Evolutionary conservation across 495 filamentous ascomycete species (phyloP), one percentile per base, ranked within the genome.

Genomic region (Niebla homalea): DNA sequence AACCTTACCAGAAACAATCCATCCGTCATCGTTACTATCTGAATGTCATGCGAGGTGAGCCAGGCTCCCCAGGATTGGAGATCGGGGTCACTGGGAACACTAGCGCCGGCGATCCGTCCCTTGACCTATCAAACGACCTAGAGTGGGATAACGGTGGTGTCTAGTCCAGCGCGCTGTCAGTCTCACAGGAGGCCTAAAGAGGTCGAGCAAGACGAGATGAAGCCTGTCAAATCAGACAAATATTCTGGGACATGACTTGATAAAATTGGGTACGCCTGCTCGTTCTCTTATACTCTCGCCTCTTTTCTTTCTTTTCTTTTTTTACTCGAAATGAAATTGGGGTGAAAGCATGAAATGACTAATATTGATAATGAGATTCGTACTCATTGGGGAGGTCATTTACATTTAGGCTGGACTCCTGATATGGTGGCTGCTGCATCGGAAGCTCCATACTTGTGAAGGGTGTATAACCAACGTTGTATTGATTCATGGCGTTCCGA

Each of bases 111-210:
- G 59, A 82, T 72, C 67, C 80, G 69, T 60, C 69, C 65, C 48
- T 68, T 49, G 86, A 89, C 59, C 81, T 80, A 55, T 89, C 85
- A 66, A 84, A 86, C 16, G 83, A 81, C 55, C 88, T 84, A 58
- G 81, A 81, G 58, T 89, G 84, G 59, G 84, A 85, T 60, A 93
- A 77, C 60, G 87, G 78, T 68, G 88, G 88, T 68, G 89, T 90
- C 87, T 93, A 74, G 58, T 61, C 65, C 55, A 57, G 60, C 44
- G 35, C 55, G 50, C 52, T 49, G 53, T 55, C 56, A 56, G 49
- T 58, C 55, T 48, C 19, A 32, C 29, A 32, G 29, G 29, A 32
- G 10, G 29, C 29, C 29, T 43, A 59, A 29, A 50, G 29, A 49
- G 50, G 43, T 44, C 46, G 46, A 51, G 22, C 43, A 37, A 36